These are phyloP conservation scores for Blastobotrys parvus DNA, from an alignment of 805 yeast species.

Conservation along the genomic window DNA sequence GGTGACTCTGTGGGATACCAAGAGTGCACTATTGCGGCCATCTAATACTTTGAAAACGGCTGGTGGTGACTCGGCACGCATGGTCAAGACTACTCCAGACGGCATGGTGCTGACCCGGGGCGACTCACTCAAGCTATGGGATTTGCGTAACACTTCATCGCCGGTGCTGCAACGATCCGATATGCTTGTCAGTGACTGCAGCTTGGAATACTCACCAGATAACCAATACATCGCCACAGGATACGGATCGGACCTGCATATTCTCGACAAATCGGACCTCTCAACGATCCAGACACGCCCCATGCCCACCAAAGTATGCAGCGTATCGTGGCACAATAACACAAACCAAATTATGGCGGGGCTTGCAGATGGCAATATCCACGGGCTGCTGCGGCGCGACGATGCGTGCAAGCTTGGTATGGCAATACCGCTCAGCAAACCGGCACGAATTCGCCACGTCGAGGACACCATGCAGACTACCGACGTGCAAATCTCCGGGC, in stretches of 20 bases:
- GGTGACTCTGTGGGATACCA: constrained; percentile 21
- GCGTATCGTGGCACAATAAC: constrained; percentile 22
- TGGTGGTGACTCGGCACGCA: constrained; percentile 16
- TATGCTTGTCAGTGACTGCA: constrained; percentile 7
- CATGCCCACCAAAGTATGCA: constrained; percentile 7
- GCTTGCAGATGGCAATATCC: constrained; percentile 20
- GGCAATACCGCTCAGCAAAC: constrained; percentile 18
- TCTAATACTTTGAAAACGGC: constrained; percentile 15
- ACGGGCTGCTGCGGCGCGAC: constrained; percentile 23
- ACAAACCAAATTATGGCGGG: constrained; percentile 28
- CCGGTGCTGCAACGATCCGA: constrained; percentile 17
- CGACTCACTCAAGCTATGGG: constrained; percentile 26
- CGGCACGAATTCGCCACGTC: constrained; percentile 24
- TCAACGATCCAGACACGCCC: constrained; percentile 15
- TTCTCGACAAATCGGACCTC: constrained; percentile 25
- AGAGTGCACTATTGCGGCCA: constrained; percentile 24
- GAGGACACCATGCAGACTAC: constrained; percentile 24
- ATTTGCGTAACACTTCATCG: constrained; percentile 18
- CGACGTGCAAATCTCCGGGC: constrained; percentile 21
- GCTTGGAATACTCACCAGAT: constrained; percentile 21
- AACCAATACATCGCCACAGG: constrained; percentile 19
- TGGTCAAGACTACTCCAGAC: constrained; percentile 11
- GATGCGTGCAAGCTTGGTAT: constrained; percentile 26
- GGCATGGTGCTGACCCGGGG: constrained; percentile 18
- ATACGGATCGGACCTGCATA: constrained; percentile 15